Percentiles rank a stretch among this genome's conserved stretches.
Conservation (phyloP, 345 rosid species). For the Citrus unshiu region DNA sequence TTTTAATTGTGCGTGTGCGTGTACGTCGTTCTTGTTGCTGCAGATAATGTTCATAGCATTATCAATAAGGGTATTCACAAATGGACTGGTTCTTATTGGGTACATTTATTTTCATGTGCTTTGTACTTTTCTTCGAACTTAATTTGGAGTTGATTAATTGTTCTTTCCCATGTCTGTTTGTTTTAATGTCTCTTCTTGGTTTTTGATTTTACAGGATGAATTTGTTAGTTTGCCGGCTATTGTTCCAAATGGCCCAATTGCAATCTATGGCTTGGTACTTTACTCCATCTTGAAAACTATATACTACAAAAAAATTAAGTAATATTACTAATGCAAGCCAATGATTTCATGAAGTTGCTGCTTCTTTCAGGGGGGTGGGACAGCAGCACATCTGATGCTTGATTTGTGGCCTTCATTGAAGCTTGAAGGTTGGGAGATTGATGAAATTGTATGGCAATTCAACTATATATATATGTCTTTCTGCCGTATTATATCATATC, state of each 20-base stretch:
- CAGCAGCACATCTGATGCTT: conserved; percentile 85
- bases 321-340: too few relatives aligned
- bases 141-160: too few relatives aligned
- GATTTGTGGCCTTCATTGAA: conserved; percentile 65
- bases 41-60: conserved; percentile 83
- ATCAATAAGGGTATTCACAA: conserved; percentile 50
- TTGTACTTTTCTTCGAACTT: background rate
- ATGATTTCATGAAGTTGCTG: background rate
- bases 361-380: conserved; percentile 73
- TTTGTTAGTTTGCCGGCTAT: conserved; percentile 71
- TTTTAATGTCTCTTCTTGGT: background rate
- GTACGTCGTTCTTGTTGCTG: background rate
- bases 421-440: conserved; percentile 84
- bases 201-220: conserved; percentile 51
- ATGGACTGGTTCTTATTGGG: conserved; percentile 87
- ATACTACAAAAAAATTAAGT: background rate
- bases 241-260: conserved; percentile 68
- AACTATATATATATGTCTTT: background rate
- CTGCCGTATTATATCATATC: background rate
- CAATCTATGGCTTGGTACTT: conserved; percentile 75
- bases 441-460: conserved; percentile 51
- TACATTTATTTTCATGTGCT: conserved; percentile 18
- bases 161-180: background rate
- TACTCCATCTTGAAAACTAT: background rate
- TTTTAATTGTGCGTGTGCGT: background rate